Conservation (phyloP, 1,284 basidiomycete genomes). For the Cryptococcus sp. region DNA sequence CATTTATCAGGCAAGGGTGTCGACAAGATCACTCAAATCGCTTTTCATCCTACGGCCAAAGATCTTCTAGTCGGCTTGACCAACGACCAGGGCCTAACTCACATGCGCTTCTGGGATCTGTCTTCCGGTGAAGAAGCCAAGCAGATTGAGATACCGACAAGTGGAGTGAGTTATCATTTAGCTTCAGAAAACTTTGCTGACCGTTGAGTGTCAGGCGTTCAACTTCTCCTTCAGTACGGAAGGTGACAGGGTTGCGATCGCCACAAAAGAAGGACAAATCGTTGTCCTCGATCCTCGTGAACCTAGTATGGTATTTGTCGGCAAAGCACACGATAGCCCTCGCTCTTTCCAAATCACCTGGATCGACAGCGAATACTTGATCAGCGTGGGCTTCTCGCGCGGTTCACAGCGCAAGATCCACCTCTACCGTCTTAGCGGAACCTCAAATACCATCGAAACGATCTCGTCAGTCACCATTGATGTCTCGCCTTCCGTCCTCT, state of each 20-base stretch:
- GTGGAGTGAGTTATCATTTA: conserved; percentile 27
- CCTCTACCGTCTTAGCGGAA: conserved; percentile 39
- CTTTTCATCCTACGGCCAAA: conserved; percentile 52
- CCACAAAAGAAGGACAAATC: conserved; percentile 53
- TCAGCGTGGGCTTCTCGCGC: conserved; percentile 53
- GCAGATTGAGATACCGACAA: conserved; percentile 18
- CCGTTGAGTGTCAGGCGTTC: conserved; percentile 25
- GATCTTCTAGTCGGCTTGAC: conserved; percentile 50
- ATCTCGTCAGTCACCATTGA: conserved; percentile 49
- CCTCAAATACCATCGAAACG: conserved; percentile 21
- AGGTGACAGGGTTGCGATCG: conserved; percentile 51
- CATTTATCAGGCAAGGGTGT: conserved; percentile 37
- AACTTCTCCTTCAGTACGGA: conserved; percentile 49
- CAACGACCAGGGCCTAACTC: conserved; percentile 49
- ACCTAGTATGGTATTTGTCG: conserved; percentile 16
- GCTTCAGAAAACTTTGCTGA: not conserved
- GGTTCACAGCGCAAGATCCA: conserved; percentile 54
- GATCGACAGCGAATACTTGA: conserved; percentile 48
- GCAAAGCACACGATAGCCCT: conserved; percentile 51
- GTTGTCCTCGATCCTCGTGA: conserved; percentile 53
- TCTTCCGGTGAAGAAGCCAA: conserved; percentile 22
- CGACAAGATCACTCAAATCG: conserved; percentile 51
- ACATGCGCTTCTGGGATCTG: conserved; percentile 50
- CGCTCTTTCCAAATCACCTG: conserved; percentile 54
- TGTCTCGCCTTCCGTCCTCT: conserved; percentile 55